Base-by-base conservation (phyloP, 1,284 basidiomycete genomes). In the Puccinia triticina region DNA sequence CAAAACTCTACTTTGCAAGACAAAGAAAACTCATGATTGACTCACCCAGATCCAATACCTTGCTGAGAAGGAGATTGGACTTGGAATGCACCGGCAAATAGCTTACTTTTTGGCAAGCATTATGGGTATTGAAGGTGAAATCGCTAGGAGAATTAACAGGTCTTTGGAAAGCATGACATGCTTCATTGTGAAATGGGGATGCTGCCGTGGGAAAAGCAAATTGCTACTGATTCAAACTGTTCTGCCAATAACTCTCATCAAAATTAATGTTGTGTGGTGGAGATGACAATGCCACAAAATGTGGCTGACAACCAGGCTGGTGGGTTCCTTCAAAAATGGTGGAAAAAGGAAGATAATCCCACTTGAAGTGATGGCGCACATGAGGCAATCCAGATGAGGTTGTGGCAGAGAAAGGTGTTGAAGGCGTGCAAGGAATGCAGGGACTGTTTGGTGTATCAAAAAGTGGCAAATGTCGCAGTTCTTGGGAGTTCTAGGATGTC, bases 341-440 rank as follows among this genome's bases (percentile, higher is more conserved):
- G 34, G 40, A n/a, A 10, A 50, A 37, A 32, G 77, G 34, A 37
- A 57, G 40, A 46, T 55, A 79, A 50, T 79, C 77, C 64, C 77
- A 79, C 55, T 79, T 79, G 40, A 79, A 79, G 50, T 79, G 77
- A 55, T 71, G 77, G 18, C 77, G 77, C 53, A 71, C 66, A 34
- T 79, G 72, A 4, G 77, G 77, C 18, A 66, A 79, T 0, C 48
- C 64, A 40, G 64, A n/a, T 10, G 64, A 55, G 29, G 59, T 64
- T 26, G 43, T 48, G 43, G 29, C 21, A 7, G 59, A 66, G 40
- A 67, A 21, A 50, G 59, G 59, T 18, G 76, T 64, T 37, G 61
- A 67, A 43, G 76, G 76, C n/a, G 76, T 77, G 43, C 59, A 21
- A 37, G 76, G 46, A 29, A 16, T 61, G 29, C 34, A 77, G 32